phyloP scores from a whole-genome alignment of 768 basidiomycete genomes.

The Trametes sanguinea region DNA sequence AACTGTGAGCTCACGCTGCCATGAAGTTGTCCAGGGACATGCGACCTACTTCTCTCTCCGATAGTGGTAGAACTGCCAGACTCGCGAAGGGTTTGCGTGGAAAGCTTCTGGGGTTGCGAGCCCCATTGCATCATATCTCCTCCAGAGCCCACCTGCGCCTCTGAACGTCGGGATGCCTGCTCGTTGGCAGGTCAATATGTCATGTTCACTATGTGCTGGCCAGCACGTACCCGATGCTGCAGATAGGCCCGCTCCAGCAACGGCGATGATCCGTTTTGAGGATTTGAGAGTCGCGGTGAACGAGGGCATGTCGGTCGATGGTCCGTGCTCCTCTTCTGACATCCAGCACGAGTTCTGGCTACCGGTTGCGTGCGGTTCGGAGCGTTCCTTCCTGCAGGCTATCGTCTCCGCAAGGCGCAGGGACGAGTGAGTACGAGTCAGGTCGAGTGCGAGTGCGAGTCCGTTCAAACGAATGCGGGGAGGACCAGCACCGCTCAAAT shows the following conservation, averaged over 20 bases:
- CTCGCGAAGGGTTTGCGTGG: constrained; percentile 45
- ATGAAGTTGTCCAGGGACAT: background rate
- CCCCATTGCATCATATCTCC: constrained; percentile 48
- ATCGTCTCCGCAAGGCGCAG: background rate
- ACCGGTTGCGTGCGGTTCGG: no score
- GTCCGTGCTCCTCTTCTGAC: background rate
- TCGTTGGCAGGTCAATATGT: background rate
- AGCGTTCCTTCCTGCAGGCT: no score
- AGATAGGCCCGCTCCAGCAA: constrained; percentile 63
- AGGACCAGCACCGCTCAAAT: background rate
- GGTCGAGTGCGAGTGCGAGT: background rate
- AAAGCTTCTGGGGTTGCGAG: constrained; percentile 60
- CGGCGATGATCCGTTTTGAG: constrained; percentile 42
- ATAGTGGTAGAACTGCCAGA: constrained; percentile 71
- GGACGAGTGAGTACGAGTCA: background rate
- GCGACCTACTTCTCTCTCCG: constrained; percentile 48
- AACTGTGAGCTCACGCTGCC: background rate
- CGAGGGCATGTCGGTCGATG: constrained; percentile 21
- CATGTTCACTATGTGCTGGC: background rate
- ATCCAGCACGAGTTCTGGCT: background rate
- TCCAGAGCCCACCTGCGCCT: constrained; percentile 54
- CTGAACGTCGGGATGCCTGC: constrained; percentile 51
- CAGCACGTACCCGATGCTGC: constrained; percentile 55
- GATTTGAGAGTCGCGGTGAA: constrained; percentile 27
- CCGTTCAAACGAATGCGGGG: background rate